Evolutionary conservation across 129 eudicot species (phyloP).

Genomic region (Escallonia herrerae): DNA sequence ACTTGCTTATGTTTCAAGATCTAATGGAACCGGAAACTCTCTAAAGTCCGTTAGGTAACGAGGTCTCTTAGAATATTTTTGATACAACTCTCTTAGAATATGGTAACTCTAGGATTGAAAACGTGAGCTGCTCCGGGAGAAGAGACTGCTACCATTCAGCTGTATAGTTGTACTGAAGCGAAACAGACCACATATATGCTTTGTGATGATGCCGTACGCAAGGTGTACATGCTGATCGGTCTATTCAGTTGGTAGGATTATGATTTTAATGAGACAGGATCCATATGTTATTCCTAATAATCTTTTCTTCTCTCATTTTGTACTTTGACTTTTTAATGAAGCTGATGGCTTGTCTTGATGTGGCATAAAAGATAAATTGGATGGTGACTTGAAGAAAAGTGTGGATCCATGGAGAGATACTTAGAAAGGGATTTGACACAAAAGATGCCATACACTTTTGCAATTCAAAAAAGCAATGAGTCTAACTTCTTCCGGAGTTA

Average conservation of each 20-base stretch:
- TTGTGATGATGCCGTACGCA: slow-evolving; percentile 25
- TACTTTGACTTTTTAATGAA: slow-evolving; percentile 43
- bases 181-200: slow-evolving; percentile 11
- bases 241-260: slow-evolving; percentile 18
- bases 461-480: slow-evolving; percentile 33
- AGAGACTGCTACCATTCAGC: slow-evolving; percentile 2
- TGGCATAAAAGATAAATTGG: slow-evolving; percentile 62
- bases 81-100: too few species aligned
- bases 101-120: too few species aligned
- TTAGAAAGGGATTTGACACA: slow-evolving; percentile 83
- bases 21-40: too few species aligned
- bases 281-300: slow-evolving; percentile 19
- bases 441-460: slow-evolving; percentile 34
- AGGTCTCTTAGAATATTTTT: too few species aligned
- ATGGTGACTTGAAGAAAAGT: slow-evolving; percentile 66
- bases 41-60: too few species aligned
- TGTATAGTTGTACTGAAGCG: slow-evolving; percentile 2
- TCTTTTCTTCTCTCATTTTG: slow-evolving; percentile 33
- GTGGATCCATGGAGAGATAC: slow-evolving; percentile 74
- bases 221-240: slow-evolving; percentile 23
- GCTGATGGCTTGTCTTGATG: slow-evolving; percentile 54
- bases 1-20: too few species aligned
- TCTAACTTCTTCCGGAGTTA: too few species aligned
- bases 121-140: too few species aligned
- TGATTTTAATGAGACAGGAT: slow-evolving; percentile 11